Base-by-base conservation (phyloP, 345 rosid genomes). In the Brassica nigra region DNA sequence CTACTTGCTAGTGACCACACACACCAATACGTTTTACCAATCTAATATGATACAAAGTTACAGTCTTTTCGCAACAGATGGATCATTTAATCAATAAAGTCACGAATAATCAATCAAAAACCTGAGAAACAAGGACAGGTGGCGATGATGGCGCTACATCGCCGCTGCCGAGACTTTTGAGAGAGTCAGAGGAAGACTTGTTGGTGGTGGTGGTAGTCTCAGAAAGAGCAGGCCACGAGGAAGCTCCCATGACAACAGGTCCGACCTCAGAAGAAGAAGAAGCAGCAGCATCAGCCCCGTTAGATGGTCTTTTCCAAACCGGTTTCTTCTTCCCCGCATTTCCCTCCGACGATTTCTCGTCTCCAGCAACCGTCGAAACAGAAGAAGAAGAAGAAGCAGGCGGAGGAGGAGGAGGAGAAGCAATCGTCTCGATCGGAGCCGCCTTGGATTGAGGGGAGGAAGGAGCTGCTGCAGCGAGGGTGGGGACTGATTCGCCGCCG, bases 281-380 rank as follows among this genome's bases (percentile, higher is more conserved):
- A 36, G 9, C 10, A 36, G 42, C 10, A 37, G 10, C 42, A 9
- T 10, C 54, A 28, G 82, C 78, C 44, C 87, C 88, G 75, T 86
- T 86, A 3, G 90, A 85, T 2, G 93, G 99, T 81, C 74, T 87
- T 44, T 82, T 91, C 99, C 99, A 92, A 8, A 78, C 91, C 27
- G 84, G 88, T 81, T 18, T 18, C 18, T 69, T 89, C 90, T 86
- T 92, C 71, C 90, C 92, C 0, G 80, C 91, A 88, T 89, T 88
- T 57, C 85, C 87, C 16, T 75, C 79, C 18, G 18, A 18, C 20
- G 83, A 37, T 80, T 37, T 75, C 15, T 84, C 44, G 61, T 42
- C 68, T 71, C 87, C 78, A 52, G 74, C 61, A 9, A 37, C 64
- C 15, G 57, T 68, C 88, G 55, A 62, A 12, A 63, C 80, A 39